phyloP scores from a whole-genome alignment of 495 filamentous ascomycete species.

The Tuber aestivum region DNA sequence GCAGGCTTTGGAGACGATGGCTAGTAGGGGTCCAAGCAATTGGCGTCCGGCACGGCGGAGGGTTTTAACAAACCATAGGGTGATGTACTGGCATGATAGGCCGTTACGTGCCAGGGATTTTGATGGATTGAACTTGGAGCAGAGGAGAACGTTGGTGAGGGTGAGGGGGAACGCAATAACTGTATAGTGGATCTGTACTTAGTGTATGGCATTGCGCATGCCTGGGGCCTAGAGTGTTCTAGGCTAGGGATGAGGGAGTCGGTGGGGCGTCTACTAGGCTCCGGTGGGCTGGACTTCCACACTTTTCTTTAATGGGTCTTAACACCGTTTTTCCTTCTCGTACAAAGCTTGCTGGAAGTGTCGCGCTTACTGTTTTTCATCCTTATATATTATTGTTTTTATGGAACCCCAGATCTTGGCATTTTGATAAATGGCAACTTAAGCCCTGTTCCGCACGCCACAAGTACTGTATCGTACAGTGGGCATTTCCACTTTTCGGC shows the following conservation, averaged over 20 bases:
- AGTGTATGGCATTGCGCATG: neutral
- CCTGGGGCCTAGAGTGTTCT: neutral
- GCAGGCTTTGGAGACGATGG: neutral
- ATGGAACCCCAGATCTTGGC: neutral
- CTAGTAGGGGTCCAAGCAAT: neutral
- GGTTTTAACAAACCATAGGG: neutral
- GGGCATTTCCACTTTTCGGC: too few relatives aligned
- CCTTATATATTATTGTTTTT: neutral
- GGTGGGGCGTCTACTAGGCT: neutral
- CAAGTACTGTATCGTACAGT: too few relatives aligned
- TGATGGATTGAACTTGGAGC: constrained; percentile 24
- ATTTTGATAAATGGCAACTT: neutral
- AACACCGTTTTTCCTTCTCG: neutral
- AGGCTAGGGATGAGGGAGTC: neutral
- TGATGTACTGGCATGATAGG: constrained; percentile 14
- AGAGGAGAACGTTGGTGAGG: constrained; percentile 19
- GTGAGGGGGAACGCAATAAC: neutral
- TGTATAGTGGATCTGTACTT: neutral
- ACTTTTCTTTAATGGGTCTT: neutral
- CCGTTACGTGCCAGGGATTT: constrained; percentile 22
- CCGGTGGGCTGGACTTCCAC: neutral
- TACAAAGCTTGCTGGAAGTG: neutral
- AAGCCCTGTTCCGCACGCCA: neutral
- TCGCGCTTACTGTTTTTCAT: neutral
- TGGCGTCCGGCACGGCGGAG: neutral